Base-by-base conservation (phyloP, 192 early-diverging fungal species). In the Backusella psychrophila region DNA sequence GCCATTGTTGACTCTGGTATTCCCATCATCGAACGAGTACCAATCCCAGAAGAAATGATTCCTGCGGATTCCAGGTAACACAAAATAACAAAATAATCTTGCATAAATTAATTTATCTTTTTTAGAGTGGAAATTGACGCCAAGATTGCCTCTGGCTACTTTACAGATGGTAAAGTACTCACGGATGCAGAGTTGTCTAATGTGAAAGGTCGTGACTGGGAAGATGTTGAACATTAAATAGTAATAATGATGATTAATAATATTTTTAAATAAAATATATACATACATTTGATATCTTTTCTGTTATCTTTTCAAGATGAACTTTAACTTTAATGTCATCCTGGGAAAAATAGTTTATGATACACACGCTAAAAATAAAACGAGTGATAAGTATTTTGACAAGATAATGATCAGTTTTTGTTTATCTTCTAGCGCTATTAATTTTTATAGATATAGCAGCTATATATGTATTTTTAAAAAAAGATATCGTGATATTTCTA, bases 61-160 rank as follows among this genome's bases (percentile, higher is more conserved):
- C 96, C 96, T 36, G 91, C 90, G 19, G 96, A 97, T 74, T 93
- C 94, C 11, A 72, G 82, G 80, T 81, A 72, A 77, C 42, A 42
- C 34, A 7, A n/a, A 9, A 38, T 21, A 46, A 46, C 31, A 12
- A 29, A n/a, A 41, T 38, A 69, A 8, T n/a, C 4, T 26, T 23
- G 26, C 42, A 71, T 71, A 26, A 42, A 17, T 46, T 49, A 31
- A 42, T 75, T 63, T 71, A 8, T 76, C 75, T 71, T 77, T 38
- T 26, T 17, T 59, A 78, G 81, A 69, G 96, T 98, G 26, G 96
- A 98, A 84, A 98, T 98, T 79, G 95, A 98, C 72, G 96, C 96
- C 52, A 98, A 98, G 87, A 93, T 98, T 69, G 96, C 95, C 8
- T 90, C 94, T n/a, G 96, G 96, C 0, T 98, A 98, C 84, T 98